phyloP scores from a whole-genome alignment of 257 asterid species.

The Nicotiana tabacum region DNA sequence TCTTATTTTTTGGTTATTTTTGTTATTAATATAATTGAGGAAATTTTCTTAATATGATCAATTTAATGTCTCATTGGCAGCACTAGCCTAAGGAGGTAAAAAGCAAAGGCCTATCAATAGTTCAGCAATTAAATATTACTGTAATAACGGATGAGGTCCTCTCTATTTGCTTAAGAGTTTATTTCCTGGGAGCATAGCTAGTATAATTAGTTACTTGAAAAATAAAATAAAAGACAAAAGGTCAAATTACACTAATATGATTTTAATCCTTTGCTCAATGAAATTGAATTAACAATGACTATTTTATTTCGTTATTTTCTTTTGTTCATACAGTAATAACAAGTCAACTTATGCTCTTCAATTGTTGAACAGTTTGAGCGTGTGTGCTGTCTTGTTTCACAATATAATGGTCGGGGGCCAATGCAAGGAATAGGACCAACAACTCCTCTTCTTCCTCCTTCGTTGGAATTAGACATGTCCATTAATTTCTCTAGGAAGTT shows the following conservation, averaged over 20 bases:
- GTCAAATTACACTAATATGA: background rate
- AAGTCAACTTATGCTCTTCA: background rate
- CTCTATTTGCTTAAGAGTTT: no score
- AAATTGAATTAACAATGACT: background rate
- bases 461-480: conserved; percentile 65
- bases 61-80: no score
- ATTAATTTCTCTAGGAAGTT: conserved; percentile 47
- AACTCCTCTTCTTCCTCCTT: conserved; percentile 35
- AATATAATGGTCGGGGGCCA: conserved; percentile 56
- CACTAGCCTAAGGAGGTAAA: no score
- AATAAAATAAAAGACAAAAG: no score
- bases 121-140: no score
- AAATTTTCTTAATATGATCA: background rate
- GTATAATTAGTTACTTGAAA: no score
- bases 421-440: conserved; percentile 39
- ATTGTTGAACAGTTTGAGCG: conserved; percentile 53
- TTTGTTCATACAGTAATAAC: background rate
- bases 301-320: background rate
- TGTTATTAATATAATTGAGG: background rate
- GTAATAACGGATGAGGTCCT: no score
- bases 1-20: background rate
- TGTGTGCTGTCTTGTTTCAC: conserved; percentile 51
- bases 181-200: no score
- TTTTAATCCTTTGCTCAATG: background rate
- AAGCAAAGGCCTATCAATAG: no score